A percentile compares a stretch with the other conserved stretches of the same genome.
phyloP scores from a whole-genome alignment of 306 rosid species.

The Medicago arabica region DNA sequence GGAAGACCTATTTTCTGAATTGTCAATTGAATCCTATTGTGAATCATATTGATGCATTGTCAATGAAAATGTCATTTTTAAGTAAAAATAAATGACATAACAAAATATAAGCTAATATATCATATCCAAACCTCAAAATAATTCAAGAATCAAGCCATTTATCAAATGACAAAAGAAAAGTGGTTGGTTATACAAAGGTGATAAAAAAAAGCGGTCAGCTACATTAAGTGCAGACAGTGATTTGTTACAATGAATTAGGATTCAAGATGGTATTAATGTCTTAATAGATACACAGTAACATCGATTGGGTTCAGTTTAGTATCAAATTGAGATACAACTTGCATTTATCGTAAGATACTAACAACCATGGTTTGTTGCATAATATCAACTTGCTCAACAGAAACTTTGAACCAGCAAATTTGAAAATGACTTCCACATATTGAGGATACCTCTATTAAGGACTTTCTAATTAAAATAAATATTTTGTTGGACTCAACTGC shows the following conservation, averaged over 20 bases:
- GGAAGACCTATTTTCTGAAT: not conserved
- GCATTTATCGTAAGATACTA: too few relatives aligned
- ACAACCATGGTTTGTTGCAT: too few relatives aligned
- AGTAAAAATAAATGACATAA: not conserved
- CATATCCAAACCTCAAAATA: not conserved
- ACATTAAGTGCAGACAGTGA: not conserved
- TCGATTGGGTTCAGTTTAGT: not conserved
- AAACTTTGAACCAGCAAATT: too few relatives aligned
- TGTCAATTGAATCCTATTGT: not conserved
- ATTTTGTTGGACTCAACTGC: too few relatives aligned
- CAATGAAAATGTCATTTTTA: not conserved
- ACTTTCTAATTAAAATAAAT: too few relatives aligned
- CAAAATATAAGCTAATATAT: too few relatives aligned
- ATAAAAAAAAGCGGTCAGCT: not conserved
- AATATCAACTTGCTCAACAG: too few relatives aligned
- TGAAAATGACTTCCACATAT: too few relatives aligned
- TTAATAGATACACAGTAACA: not conserved
- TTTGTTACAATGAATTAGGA: not conserved
- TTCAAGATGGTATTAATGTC: not conserved
- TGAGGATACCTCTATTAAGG: too few relatives aligned
- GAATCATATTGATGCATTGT: not conserved
- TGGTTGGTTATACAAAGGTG: not conserved
- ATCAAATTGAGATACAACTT: not conserved
- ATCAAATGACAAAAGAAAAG: too few relatives aligned
- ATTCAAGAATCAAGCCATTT: too few relatives aligned